These are phyloP conservation scores for Polyporus arcularius DNA, from an alignment of 768 basidiomycete genomes.

Conservation along the genomic window DNA sequence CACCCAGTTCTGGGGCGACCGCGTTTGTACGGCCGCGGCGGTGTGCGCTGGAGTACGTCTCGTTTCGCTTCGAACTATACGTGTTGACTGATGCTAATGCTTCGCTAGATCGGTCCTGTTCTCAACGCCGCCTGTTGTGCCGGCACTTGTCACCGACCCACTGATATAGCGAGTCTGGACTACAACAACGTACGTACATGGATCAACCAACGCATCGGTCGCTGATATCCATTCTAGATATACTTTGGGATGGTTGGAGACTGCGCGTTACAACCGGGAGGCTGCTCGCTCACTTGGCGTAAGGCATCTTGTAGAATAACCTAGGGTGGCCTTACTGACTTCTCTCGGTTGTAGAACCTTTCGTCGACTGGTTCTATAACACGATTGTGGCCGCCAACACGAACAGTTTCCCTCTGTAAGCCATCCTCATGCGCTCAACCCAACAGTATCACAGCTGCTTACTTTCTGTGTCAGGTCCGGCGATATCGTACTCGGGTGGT, in stretches of 20 bases:
- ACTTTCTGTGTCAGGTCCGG: background rate
- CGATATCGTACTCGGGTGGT: slow-evolving; percentile 1
- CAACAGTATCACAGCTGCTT: no score
- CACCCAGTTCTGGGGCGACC: slow-evolving; percentile 2
- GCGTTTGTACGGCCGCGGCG: background rate
- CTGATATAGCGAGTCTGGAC: background rate
- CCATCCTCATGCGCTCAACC: background rate
- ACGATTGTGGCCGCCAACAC: slow-evolving; percentile 2
- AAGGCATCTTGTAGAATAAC: background rate
- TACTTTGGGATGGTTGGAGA: background rate
- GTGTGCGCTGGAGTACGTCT: background rate
- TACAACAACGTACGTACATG: background rate
- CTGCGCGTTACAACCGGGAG: background rate
- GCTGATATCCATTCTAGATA: background rate
- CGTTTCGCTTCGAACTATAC: background rate
- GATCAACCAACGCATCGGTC: no score
- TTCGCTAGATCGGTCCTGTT: background rate
- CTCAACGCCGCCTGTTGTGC: slow-evolving; percentile 7
- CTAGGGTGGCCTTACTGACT: no score
- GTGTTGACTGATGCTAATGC: background rate
- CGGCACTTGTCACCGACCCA: slow-evolving; percentile 2
- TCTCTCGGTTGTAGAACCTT: background rate
- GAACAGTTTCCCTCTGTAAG: background rate
- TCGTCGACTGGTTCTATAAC: slow-evolving; percentile 8
- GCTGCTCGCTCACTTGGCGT: slow-evolving; percentile 8